phyloP scores from a whole-genome alignment of 345 rosid genomes.

The Eucalyptus curtisii region DNA sequence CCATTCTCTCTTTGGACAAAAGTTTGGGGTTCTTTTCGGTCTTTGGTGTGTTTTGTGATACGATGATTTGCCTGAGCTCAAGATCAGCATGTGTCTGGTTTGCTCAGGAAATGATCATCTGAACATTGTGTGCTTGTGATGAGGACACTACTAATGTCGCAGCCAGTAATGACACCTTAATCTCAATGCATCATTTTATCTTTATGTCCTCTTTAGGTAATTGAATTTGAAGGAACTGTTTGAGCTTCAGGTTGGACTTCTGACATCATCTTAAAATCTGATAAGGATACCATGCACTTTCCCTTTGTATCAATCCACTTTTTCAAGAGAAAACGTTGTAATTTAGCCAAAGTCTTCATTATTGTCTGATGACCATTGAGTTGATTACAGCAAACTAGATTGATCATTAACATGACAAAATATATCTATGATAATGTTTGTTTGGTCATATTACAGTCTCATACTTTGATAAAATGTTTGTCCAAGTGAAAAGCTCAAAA shows the following conservation, averaged over 20 bases:
- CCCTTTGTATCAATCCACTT: background rate
- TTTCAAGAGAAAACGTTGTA: background rate
- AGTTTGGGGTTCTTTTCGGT: background rate
- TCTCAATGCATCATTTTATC: background rate
- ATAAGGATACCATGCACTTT: background rate
- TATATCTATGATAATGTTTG: background rate
- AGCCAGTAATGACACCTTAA: background rate
- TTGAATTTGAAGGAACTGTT: background rate
- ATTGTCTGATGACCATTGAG: background rate
- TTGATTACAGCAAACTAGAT: background rate
- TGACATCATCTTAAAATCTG: background rate
- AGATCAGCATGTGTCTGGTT: background rate
- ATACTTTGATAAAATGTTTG: background rate
- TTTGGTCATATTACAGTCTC: background rate
- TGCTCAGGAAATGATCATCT: background rate
- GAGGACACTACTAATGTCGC: background rate
- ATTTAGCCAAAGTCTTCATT: background rate
- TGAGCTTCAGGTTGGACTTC: background rate
- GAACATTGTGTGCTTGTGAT: background rate
- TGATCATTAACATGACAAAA: background rate
- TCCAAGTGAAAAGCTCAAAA: background rate
- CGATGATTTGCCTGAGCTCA: background rate
- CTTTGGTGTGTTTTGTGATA: accelerated
- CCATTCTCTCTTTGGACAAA: background rate
- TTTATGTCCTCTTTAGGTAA: background rate